Evolutionary conservation across 495 filamentous ascomycete species (phyloP).

Genomic region (Neurospora sp.): DNA sequence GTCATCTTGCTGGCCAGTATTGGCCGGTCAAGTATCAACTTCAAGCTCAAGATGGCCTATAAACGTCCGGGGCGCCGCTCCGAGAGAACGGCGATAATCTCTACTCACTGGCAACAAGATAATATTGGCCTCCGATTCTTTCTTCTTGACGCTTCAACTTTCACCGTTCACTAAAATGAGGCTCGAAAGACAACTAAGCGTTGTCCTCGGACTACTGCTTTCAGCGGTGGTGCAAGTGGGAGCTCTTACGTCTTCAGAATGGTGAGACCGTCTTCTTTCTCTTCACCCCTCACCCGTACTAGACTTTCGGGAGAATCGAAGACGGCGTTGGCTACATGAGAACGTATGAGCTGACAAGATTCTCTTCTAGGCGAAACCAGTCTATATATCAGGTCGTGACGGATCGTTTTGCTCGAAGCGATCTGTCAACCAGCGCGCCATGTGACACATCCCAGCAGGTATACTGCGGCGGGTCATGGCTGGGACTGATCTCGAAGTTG

Average conservation of each 20-base stretch:
- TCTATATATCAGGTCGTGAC: constrained; percentile 69
- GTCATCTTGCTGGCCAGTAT: background rate
- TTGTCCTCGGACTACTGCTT: background rate
- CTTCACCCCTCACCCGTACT: background rate
- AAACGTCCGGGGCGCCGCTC: background rate
- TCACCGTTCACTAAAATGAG: background rate
- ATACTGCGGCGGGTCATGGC: constrained; percentile 72
- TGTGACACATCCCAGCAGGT: constrained; percentile 37
- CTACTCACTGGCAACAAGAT: background rate
- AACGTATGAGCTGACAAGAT: background rate
- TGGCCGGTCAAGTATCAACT: background rate
- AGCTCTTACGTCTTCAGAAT: constrained; percentile 14
- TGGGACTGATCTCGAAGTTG: constrained; percentile 58
- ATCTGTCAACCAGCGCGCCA: constrained; percentile 50
- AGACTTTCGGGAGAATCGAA: background rate
- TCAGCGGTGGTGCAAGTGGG: background rate
- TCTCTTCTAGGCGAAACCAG: constrained; percentile 41
- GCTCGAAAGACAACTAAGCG: background rate
- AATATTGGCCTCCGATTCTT: background rate
- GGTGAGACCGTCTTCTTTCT: background rate
- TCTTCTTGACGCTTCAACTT: background rate
- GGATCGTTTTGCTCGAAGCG: constrained; percentile 61
- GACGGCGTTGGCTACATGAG: background rate
- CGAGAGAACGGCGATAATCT: background rate
- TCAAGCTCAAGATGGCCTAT: background rate